These are phyloP conservation scores for Saturnispora gosingensis DNA, from an alignment of 805 yeast species.

Conservation along the genomic window DNA sequence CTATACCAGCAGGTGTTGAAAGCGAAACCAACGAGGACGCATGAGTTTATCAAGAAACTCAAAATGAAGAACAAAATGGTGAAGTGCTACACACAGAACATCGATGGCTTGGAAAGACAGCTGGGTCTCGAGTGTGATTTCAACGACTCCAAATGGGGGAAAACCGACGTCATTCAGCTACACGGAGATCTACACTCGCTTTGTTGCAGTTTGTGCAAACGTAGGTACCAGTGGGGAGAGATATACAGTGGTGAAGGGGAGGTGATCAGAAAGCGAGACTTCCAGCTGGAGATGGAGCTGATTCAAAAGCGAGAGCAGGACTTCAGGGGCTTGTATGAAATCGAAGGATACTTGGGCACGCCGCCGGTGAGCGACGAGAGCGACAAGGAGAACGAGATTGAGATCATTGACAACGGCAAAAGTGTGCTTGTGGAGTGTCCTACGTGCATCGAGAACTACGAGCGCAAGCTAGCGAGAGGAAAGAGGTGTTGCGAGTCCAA, in stretches of 20 bases:
- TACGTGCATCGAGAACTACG: constrained; percentile 47
- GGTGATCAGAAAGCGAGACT: neutral
- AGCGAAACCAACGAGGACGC: constrained; percentile 81
- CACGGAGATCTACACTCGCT: constrained; percentile 82
- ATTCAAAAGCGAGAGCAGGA: constrained; percentile 1
- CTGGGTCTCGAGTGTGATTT: constrained; percentile 57
- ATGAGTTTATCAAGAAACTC: constrained; percentile 55
- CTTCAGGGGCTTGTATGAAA: neutral
- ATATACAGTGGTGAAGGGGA: constrained; percentile 29
- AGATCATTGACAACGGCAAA: neutral
- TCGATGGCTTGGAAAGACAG: constrained; percentile 74
- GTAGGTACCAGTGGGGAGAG: constrained; percentile 49
- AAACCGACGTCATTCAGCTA: constrained; percentile 71
- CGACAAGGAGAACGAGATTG: constrained; percentile 5
- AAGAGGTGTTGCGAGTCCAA: constrained; percentile 64
- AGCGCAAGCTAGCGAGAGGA: constrained; percentile 53
- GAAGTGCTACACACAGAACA: constrained; percentile 90
- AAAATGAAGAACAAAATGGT: constrained; percentile 58
- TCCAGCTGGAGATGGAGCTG: constrained; percentile 2
- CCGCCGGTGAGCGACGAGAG: constrained; percentile 8
- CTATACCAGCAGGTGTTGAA: constrained; percentile 51
- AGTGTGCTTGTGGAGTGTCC: constrained; percentile 67
- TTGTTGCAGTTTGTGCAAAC: constrained; percentile 65
- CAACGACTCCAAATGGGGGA: constrained; percentile 44
- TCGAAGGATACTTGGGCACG: neutral